These are phyloP conservation scores for Geotrichum reessii DNA, from an alignment of 1,139 yeast species.

Conservation along the genomic window DNA sequence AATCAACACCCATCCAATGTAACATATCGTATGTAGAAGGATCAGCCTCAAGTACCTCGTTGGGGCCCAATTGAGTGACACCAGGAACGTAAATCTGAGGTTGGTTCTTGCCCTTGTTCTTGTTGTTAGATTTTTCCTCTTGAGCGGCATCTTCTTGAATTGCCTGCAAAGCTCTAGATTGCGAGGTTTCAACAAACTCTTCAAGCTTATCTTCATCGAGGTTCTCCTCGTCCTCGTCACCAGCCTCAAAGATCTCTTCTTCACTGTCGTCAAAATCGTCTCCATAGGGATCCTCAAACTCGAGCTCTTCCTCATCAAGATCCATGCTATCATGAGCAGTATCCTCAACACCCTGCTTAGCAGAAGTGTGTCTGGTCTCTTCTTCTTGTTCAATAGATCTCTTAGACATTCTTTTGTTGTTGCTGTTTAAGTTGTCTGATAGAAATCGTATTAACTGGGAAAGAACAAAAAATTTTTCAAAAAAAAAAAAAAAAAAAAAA, in stretches of 20 bases:
- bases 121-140: conserved; percentile 34
- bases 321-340: conserved; percentile 30
- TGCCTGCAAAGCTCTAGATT: conserved; percentile 29
- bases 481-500: not conserved
- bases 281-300: conserved; percentile 89
- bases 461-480: conserved; percentile 3
- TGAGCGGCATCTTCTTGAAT: conserved; percentile 36
- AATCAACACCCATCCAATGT: conserved; percentile 87
- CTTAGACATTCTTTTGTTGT: conserved; percentile 24
- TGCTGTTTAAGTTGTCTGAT: not conserved
- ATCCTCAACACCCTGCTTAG: conserved; percentile 30
- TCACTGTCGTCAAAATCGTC: conserved; percentile 87
- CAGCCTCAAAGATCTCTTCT: conserved; percentile 47
- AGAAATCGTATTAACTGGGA: not conserved
- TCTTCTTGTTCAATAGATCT: conserved; percentile 25
- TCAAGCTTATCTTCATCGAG: conserved; percentile 39
- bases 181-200: conserved; percentile 21
- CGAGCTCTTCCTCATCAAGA: conserved; percentile 53
- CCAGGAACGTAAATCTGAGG: conserved; percentile 70
- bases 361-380: conserved; percentile 25
- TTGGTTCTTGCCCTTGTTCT: conserved; percentile 19
- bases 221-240: conserved; percentile 55
- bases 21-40: conserved; percentile 94
- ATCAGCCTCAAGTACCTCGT: conserved; percentile 94
- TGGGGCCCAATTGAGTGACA: conserved; percentile 80